These are phyloP conservation scores for Glycine latifolia DNA, from an alignment of 306 rosid genomes.

Conservation along the genomic window DNA sequence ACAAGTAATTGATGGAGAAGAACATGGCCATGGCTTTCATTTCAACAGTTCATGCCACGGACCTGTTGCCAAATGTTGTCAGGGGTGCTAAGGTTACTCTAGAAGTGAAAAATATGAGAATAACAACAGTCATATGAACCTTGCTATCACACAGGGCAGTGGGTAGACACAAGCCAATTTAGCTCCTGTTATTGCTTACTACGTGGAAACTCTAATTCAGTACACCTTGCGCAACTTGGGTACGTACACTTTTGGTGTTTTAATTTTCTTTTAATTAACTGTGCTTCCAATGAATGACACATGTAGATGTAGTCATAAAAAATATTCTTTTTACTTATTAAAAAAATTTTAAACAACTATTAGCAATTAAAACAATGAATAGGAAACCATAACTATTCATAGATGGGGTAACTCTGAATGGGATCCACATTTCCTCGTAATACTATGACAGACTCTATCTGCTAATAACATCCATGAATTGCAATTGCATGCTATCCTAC, in stretches of 20 bases:
- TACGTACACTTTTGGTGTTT: background rate
- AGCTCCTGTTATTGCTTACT: background rate
- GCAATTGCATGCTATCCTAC: conserved; percentile 3
- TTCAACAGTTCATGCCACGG: too few relatives aligned
- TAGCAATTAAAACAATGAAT: too few relatives aligned
- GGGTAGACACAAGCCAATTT: conserved; percentile 8
- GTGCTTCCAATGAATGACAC: too few relatives aligned
- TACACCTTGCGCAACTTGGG: conserved; percentile 8
- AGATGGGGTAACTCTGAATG: too few relatives aligned
- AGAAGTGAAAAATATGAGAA: background rate
- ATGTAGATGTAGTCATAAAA: too few relatives aligned
- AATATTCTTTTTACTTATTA: too few relatives aligned
- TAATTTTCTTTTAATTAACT: too few relatives aligned
- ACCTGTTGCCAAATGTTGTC: background rate
- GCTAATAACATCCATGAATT: too few relatives aligned
- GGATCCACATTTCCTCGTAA: too few relatives aligned
- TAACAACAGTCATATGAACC: background rate
- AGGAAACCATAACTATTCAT: too few relatives aligned
- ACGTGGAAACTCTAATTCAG: background rate
- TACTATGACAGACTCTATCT: too few relatives aligned
- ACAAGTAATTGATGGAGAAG: background rate
- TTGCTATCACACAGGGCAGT: background rate
- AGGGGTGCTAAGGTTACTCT: background rate
- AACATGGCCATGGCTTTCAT: background rate
- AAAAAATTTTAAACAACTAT: too few relatives aligned